Percentiles rank a stretch among this genome's conserved stretches.
These are phyloP conservation scores for Trichoderma gracile DNA, from an alignment of 2,329 filamentous ascomycete genomes.

Conservation along the genomic window DNA sequence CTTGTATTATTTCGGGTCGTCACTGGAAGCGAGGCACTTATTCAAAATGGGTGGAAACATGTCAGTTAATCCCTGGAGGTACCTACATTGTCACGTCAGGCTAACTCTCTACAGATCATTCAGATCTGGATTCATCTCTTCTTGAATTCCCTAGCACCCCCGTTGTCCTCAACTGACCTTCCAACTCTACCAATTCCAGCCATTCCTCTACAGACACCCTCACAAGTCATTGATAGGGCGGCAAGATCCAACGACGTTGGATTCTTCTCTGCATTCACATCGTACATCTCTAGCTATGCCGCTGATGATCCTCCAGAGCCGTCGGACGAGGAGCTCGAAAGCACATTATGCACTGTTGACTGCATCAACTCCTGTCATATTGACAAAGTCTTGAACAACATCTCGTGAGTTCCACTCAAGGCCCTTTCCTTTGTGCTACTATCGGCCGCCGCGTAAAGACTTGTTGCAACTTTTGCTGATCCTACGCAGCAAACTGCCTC, in stretches of 20 bases:
- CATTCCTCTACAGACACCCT: slow-evolving; percentile 88
- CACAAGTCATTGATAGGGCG: slow-evolving; percentile 87
- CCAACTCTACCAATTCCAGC: slow-evolving; percentile 69
- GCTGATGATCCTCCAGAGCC: slow-evolving; percentile 97
- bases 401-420: slow-evolving; percentile 59
- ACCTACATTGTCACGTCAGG: background rate
- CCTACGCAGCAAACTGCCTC: slow-evolving; percentile 42
- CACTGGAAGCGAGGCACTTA: slow-evolving; percentile 76
- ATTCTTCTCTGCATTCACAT: slow-evolving; percentile 90
- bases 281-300: slow-evolving; percentile 97
- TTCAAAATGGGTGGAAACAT: slow-evolving; percentile 75
- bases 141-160: slow-evolving; percentile 86
- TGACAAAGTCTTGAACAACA: slow-evolving; percentile 77
- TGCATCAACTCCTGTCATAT: slow-evolving; percentile 90
- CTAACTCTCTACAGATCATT: slow-evolving; percentile 61
- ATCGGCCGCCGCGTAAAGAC: background rate
- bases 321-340: slow-evolving; percentile 94
- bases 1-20: slow-evolving; percentile 94
- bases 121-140: slow-evolving; percentile 95
- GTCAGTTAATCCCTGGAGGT: slow-evolving; percentile 50
- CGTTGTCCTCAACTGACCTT: slow-evolving; percentile 67
- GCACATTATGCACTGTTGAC: slow-evolving; percentile 90
- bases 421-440: background rate
- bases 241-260: slow-evolving; percentile 76
- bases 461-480: background rate